Conservation (phyloP, 306 rosid genomes). For the Albizia julibrissin region DNA sequence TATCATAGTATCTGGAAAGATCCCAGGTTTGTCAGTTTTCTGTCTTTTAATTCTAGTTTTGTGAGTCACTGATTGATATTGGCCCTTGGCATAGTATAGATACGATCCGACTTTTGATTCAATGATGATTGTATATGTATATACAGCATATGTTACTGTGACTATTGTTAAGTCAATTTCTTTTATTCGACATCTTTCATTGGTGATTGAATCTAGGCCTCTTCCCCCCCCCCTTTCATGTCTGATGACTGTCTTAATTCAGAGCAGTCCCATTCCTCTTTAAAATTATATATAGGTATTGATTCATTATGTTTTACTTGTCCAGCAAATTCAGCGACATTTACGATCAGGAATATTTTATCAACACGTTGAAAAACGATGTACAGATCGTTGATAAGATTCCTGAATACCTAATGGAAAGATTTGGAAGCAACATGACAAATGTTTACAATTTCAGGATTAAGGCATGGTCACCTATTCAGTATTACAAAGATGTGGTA, state of each 20-base stretch:
- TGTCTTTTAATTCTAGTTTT: constrained; percentile 17
- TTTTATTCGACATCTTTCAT: background rate
- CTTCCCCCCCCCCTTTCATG: too few relatives aligned
- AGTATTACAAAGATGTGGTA: constrained; percentile 75
- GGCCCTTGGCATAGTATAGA: background rate
- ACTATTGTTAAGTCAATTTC: constrained; percentile 2
- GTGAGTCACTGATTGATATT: constrained; percentile 12
- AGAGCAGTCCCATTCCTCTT: background rate
- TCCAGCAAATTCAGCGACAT: constrained; percentile 92
- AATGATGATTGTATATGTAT: background rate
- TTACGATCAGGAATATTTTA: constrained; percentile 83
- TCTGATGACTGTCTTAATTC: background rate
- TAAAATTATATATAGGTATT: background rate
- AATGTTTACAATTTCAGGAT: constrained; percentile 95
- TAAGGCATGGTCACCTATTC: constrained; percentile 91
- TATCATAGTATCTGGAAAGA: constrained; percentile 99
- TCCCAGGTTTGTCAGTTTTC: constrained; percentile 73
- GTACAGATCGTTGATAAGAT: constrained; percentile 80
- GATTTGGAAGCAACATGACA: constrained; percentile 89
- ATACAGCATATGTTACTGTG: constrained; percentile 5
- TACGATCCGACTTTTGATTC: constrained; percentile 12
- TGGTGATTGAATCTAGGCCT: background rate
- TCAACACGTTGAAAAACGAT: constrained; percentile 69
- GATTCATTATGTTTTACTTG: constrained; percentile 39
- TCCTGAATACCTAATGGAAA: constrained; percentile 90